Evolutionary conservation across 192 early-diverging fungal genomes (phyloP), one percentile per base, ranked within the genome.

Genomic region (Umbelopsis isabellina): DNA sequence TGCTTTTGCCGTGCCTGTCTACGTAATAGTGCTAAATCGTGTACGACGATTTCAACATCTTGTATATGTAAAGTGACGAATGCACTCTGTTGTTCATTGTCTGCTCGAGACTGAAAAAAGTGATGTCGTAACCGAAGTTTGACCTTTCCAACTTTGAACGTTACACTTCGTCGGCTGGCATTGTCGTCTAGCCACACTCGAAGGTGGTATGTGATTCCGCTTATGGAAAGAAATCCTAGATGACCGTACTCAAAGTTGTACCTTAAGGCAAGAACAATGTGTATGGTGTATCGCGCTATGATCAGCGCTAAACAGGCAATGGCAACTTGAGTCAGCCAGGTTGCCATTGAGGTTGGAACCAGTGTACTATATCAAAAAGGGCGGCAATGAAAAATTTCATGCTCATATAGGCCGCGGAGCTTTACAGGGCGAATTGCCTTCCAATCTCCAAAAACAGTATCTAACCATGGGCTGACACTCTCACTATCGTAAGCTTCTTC

Each of bases 1-100:
- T 65, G 27, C 18, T 37, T 16, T 33, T 66, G 15, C 11, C 21
- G 22, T 45, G 2, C 46, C 13, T 44, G 53, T 11, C 44, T 45
- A n/a, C 49, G 49, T 33, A 68, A 27, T 0, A 45, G 53, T 0
- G 53, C 18, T 44, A 75, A 33, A 58, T 65, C 37, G 13, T 67
- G 70, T 1, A 79, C 2, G 18, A 47, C 41, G 11, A 80, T 27
- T 16, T 55, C 16, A 0, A 76, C 44, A 67, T 72, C 69, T 3
- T 75, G 48, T 13, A 83, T 61, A 30, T 72, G 74, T 8, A 83
- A 45, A 13, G 82, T 81, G 41, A 83, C 45, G 37, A 61, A 61
- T 2, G 55, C 55, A 1, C 21, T 11, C 13, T 61, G 55, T 16
- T 27, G 55, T 30, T 61, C 55, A 30, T 25, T 61, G 30, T 61